These are phyloP conservation scores for Henckelia pumila DNA, from an alignment of 257 asterid genomes.

Conservation along the genomic window DNA sequence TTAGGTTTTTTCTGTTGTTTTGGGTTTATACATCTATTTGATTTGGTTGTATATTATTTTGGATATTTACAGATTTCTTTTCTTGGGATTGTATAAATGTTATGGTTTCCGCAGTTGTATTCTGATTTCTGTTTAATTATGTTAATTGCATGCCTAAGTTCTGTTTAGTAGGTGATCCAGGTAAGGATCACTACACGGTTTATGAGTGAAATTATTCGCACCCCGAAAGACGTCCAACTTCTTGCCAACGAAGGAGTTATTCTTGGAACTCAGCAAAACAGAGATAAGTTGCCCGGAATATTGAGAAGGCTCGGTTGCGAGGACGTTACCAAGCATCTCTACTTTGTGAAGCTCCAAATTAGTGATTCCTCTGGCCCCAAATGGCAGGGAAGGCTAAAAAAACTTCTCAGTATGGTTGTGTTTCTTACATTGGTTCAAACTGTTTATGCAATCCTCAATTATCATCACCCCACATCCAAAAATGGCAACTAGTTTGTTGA, in stretches of 20 bases:
- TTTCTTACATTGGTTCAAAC: constrained; percentile 5
- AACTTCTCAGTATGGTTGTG: background rate
- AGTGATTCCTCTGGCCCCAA: background rate
- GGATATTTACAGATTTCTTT: too few relatives aligned
- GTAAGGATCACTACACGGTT: too few relatives aligned
- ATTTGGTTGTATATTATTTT: too few relatives aligned
- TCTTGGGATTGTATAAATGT: too few relatives aligned
- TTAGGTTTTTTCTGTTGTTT: too few relatives aligned
- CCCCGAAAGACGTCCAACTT: background rate
- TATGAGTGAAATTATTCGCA: background rate
- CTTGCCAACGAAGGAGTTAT: background rate
- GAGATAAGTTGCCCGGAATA: background rate
- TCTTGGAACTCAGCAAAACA: background rate
- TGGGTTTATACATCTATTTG: too few relatives aligned
- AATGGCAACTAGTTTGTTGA: background rate
- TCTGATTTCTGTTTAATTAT: too few relatives aligned
- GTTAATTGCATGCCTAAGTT: too few relatives aligned
- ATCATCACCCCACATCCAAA: background rate
- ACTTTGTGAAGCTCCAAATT: background rate
- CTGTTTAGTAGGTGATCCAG: too few relatives aligned
- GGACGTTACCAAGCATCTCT: constrained; percentile 1
- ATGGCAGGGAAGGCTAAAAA: background rate
- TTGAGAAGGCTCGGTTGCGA: background rate
- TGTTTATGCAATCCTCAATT: background rate
- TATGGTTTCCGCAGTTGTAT: too few relatives aligned